phyloP scores from a whole-genome alignment of 495 filamentous ascomycete species.

The Penicillium robsamsonii region DNA sequence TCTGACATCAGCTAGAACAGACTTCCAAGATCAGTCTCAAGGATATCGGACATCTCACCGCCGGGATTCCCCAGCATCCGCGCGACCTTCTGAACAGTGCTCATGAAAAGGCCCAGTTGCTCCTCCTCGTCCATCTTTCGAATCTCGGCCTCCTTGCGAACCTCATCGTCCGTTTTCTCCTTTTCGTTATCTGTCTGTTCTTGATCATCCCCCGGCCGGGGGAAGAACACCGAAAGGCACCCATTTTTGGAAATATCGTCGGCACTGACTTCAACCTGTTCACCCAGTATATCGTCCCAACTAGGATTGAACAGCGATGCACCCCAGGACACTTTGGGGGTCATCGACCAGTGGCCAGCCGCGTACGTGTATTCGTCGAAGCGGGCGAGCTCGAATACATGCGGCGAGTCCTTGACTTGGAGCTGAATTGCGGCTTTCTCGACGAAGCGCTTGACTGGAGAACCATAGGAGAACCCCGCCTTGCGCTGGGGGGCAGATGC shows the following conservation, averaged over 20 bases:
- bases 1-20: conserved; percentile 25
- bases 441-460: conserved; percentile 34
- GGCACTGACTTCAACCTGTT: conserved; percentile 27
- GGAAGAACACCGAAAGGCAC: conserved; percentile 1
- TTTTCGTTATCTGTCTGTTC: neutral
- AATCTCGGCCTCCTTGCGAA: neutral
- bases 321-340: conserved; percentile 34
- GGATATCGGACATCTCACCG: conserved; percentile 18
- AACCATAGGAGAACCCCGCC: conserved; percentile 21
- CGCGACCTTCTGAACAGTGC: conserved; percentile 1
- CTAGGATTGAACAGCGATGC: conserved; percentile 47
- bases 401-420: conserved; percentile 45
- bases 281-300: conserved; percentile 49
- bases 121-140: conserved; percentile 17
- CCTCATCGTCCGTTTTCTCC: neutral
- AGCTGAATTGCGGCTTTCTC: conserved; percentile 53
- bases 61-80: conserved; percentile 9
- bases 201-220: neutral
- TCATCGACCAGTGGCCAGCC: conserved; percentile 5
- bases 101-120: conserved; percentile 5
- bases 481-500: conserved; percentile 25
- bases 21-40: conserved; percentile 36
- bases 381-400: conserved; percentile 55
- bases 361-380: conserved; percentile 49
- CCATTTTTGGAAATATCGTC: neutral